phyloP scores from a whole-genome alignment of 2,329 filamentous ascomycete species.

The Neopestalotiopsis sp. region DNA sequence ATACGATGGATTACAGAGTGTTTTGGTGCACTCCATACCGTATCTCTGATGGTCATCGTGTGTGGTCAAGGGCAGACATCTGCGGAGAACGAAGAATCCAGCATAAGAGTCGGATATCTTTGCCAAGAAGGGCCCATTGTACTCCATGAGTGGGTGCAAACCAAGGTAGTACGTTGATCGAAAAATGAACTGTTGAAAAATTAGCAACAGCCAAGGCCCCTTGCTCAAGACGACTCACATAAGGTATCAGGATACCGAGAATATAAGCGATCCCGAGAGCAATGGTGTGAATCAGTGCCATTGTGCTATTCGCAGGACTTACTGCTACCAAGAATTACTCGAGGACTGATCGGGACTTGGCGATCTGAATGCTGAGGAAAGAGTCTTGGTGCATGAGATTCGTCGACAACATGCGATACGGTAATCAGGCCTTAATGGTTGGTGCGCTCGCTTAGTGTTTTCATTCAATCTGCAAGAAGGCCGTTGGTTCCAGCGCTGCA shows the following conservation, averaged over 20 bases:
- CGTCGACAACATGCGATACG: too few relatives aligned
- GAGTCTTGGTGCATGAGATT: too few relatives aligned
- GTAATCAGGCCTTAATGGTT: too few relatives aligned
- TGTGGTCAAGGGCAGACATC: background rate
- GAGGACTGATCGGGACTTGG: too few relatives aligned
- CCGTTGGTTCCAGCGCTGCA: too few relatives aligned
- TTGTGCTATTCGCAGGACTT: background rate
- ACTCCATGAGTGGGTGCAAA: background rate
- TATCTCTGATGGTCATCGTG: background rate
- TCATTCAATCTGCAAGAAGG: too few relatives aligned
- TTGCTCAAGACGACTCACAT: background rate
- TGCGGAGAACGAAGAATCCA: background rate
- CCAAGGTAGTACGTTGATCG: background rate
- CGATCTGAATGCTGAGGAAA: too few relatives aligned
- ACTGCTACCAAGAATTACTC: too few relatives aligned
- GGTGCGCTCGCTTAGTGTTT: too few relatives aligned
- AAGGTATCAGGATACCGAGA: background rate
- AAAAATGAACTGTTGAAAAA: background rate
- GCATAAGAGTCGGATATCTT: conserved; percentile 1
- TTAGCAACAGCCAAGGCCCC: background rate
- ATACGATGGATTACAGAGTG: background rate
- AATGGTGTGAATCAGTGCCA: background rate
- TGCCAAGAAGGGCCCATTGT: background rate
- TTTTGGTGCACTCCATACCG: background rate
- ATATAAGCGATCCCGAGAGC: background rate